Conservation (phyloP, 2,329 filamentous ascomycete species). For the Fusarium bulbicola region DNA sequence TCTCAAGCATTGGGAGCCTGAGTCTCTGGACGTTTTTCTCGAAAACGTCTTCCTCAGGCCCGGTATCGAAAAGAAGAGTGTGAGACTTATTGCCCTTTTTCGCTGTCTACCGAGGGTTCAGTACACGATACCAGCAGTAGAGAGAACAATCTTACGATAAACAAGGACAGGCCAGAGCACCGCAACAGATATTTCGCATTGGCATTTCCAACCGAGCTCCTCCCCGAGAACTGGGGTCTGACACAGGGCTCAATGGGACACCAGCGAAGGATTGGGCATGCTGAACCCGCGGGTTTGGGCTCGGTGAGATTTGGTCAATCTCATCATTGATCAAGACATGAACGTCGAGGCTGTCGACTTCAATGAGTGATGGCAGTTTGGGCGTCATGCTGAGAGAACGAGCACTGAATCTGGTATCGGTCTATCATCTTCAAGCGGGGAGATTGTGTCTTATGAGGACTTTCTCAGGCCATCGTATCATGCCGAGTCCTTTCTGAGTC, state of each 20-base stretch:
- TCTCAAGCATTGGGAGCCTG: background rate
- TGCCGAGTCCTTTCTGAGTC: background rate
- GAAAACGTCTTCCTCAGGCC: background rate
- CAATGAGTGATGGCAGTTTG: background rate
- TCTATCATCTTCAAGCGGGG: too few species aligned
- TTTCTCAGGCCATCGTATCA: background rate
- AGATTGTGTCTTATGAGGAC: fast-evolving
- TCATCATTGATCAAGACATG: background rate
- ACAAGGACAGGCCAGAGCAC: background rate
- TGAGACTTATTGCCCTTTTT: background rate
- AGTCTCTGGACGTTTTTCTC: background rate
- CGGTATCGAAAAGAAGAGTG: background rate
- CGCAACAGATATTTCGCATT: background rate
- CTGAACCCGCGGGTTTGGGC: background rate
- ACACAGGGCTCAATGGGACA: background rate
- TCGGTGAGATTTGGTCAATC: background rate
- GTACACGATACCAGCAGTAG: fast-evolving
- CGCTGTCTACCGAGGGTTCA: background rate
- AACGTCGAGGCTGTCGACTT: background rate
- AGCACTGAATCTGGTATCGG: fast-evolving
- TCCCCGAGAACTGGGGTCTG: background rate
- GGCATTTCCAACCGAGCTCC: background rate
- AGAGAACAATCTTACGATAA: background rate
- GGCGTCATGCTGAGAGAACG: background rate
- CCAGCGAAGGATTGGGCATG: background rate